Base-by-base conservation (phyloP, 768 basidiomycete species). In the Gloeopeniophorella convolvens region DNA sequence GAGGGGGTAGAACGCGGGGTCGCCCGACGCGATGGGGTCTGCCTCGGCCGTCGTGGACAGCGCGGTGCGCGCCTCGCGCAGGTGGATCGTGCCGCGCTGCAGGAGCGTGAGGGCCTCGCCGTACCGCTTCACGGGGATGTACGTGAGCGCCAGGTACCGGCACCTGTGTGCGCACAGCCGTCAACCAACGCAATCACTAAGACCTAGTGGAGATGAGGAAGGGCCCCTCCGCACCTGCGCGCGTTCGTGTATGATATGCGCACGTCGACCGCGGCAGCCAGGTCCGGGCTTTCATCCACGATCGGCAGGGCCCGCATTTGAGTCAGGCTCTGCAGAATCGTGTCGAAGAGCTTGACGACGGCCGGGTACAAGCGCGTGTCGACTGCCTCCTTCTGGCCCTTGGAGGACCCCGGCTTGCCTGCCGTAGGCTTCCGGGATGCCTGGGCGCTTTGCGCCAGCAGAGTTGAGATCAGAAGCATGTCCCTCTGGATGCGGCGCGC, bases 401-500 rank as follows among this genome's bases (percentile, higher is more conserved):
- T 69, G 45, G 48, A 61, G 18, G 54, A 44, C 4, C 12, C 24
- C 0, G 45, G 30, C 58, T 52, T 56, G 35, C 37, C 21, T 54
- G 45, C 35, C 36, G 20, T 59, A 60, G 31, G 45, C 62, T 31
- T 66, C 28, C 57, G 55, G 6, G 62, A 53, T 2, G 59, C 30
- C 23, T 56, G 60, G 13, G 54, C 36, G 23, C 45, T 67, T 49
- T 76, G 74, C 5, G 69, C 62, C 33, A 86, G 70, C 3, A 83
- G 72, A 2, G 85, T 79, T 20, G 77, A 78, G 53, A 86, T 76
- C 41, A 96, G 77, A 20, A 92, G 76, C 4, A 91, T 75, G 62
- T 98, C 94, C 13, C 94, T 85, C 62, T 92, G 82, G 44, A 90
- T 91, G 8, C 94, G 88, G 44, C 83, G 79, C 16, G 89, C 81